Conservation (phyloP, 2,329 filamentous ascomycete genomes). For the Xylariomycetidae sp. region DNA sequence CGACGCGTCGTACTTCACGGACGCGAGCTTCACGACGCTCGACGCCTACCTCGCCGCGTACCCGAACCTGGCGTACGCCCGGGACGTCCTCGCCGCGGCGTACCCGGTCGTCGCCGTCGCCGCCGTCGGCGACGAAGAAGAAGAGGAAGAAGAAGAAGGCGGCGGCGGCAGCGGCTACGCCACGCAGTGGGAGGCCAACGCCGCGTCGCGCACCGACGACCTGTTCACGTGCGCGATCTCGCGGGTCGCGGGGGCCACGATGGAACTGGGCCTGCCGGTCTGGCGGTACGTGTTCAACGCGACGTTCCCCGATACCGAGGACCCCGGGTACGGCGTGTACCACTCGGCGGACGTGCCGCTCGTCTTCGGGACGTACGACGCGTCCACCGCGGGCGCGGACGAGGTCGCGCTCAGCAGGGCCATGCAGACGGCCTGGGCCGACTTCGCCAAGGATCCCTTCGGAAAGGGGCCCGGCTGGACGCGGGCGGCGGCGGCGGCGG, state of each 20-base stretch:
- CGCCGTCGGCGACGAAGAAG: too few relatives aligned
- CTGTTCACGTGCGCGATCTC: conserved; percentile 13
- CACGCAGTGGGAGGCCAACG: conserved; percentile 1
- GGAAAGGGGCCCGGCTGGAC: conserved; percentile 5
- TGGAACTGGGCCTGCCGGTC: conserved; percentile 19
- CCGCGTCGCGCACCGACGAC: conserved; percentile 12
- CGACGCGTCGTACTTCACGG: conserved; percentile 19
- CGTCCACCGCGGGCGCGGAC: conserved; percentile 15
- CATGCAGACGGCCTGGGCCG: conserved; percentile 25
- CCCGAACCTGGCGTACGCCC: conserved; percentile 24
- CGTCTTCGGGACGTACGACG: conserved; percentile 24
- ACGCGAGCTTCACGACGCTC: conserved; percentile 26
- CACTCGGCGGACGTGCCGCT: conserved; percentile 26
- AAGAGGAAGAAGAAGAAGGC: too few relatives aligned
- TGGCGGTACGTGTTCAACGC: conserved; percentile 11
- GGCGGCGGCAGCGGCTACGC: conserved; percentile 1
- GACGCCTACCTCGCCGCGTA: conserved; percentile 29
- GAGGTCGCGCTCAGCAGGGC: conserved; percentile 16
- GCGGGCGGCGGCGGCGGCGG: background rate
- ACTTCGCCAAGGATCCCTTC: conserved; percentile 9
- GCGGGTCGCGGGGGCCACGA: conserved; percentile 22
- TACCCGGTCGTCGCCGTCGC: background rate
- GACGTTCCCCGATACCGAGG: conserved; percentile 18
- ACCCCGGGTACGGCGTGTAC: conserved; percentile 26
- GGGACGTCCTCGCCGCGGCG: conserved; percentile 22